A percentile compares a stretch with the other conserved stretches of the same genome.
These are phyloP conservation scores for Xylariaceae sp. DNA, from an alignment of 2,329 filamentous ascomycete genomes.

Conservation along the genomic window DNA sequence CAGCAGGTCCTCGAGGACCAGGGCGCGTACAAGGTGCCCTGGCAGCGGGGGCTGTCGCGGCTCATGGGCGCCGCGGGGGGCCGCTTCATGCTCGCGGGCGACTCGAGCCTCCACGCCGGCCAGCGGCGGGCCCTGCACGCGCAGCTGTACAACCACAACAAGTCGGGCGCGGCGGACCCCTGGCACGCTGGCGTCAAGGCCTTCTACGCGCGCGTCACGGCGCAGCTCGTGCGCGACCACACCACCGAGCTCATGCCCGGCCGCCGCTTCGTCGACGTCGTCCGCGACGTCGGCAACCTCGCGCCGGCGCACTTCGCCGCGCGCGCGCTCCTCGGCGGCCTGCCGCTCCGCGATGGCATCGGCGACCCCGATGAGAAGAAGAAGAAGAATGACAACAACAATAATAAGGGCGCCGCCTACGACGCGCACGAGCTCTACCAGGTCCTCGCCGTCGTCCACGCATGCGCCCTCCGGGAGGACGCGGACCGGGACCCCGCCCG, in stretches of 20 bases:
- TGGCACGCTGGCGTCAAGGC: constrained; percentile 56
- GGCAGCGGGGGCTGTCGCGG: constrained; percentile 55
- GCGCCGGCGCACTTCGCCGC: constrained; percentile 58
- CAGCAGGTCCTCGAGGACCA: constrained; percentile 54
- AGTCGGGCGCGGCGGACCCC: not conserved
- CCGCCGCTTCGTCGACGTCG: constrained; percentile 60
- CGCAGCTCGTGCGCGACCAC: constrained; percentile 53
- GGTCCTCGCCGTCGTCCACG: constrained; percentile 50
- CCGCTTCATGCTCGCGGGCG: constrained; percentile 46
- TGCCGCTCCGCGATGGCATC: constrained; percentile 57
- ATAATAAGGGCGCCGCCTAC: constrained; percentile 48
- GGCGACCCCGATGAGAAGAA: too few relatives aligned
- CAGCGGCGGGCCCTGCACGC: too few relatives aligned
- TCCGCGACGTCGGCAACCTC: constrained; percentile 63
- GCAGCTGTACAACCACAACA: not conserved
- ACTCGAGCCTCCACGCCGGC: constrained; percentile 27
- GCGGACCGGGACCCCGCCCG: constrained; percentile 55
- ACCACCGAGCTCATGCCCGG: constrained; percentile 28
- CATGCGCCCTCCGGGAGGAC: constrained; percentile 40
- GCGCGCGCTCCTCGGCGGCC: constrained; percentile 45
- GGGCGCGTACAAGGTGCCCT: constrained; percentile 56
- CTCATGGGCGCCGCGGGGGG: constrained; percentile 50
- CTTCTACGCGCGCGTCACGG: constrained; percentile 59
- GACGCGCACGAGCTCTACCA: constrained; percentile 50
- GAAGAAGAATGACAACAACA: too few relatives aligned